A percentile compares a stretch with the other conserved stretches of the same genome.
Conservation (phyloP, 1,284 basidiomycete species). For the Boletus albobrunnescens region DNA sequence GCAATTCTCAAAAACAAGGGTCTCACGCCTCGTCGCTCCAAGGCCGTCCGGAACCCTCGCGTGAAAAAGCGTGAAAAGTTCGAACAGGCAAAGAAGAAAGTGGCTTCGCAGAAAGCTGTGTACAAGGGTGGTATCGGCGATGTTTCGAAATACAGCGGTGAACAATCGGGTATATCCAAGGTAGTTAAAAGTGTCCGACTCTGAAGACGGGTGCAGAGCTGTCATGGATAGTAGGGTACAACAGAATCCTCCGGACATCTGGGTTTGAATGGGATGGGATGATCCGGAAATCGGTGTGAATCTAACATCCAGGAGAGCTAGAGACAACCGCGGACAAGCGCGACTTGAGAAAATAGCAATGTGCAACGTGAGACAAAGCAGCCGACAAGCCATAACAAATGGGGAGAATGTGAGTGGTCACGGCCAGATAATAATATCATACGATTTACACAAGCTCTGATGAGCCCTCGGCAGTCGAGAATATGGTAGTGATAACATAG, state of each 20-base stretch:
- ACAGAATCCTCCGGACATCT: conserved; percentile 7
- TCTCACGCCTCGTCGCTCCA: conserved; percentile 82
- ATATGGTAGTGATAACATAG: conserved; percentile 34
- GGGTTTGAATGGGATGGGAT: conserved; percentile 9
- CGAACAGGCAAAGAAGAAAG: conserved; percentile 90
- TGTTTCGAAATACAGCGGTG: conserved; percentile 62
- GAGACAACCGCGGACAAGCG: conserved; percentile 3
- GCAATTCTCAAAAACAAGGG: conserved; percentile 92
- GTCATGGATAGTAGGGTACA: conserved; percentile 15
- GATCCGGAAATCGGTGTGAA: conserved; percentile 11
- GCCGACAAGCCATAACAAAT: conserved; percentile 5
- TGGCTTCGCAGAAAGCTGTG: conserved; percentile 82
- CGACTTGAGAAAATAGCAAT: conserved; percentile 21
- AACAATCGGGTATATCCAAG: conserved; percentile 79
- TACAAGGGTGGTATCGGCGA: conserved; percentile 81
- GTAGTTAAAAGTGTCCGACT: conserved; percentile 82
- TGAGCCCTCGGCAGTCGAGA: conserved; percentile 11
- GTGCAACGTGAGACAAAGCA: conserved; percentile 12
- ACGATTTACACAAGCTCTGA: conserved; percentile 21
- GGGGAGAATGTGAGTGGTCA: conserved; percentile 4
- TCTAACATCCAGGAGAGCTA: conserved; percentile 7
- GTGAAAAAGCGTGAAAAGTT: conserved; percentile 92
- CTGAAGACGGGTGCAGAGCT: conserved; percentile 17
- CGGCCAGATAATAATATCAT: conserved; percentile 20
- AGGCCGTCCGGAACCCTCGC: conserved; percentile 87